These are phyloP conservation scores for Rhododendron ovatum DNA, from an alignment of 148 eudicot genomes.

Conservation along the genomic window DNA sequence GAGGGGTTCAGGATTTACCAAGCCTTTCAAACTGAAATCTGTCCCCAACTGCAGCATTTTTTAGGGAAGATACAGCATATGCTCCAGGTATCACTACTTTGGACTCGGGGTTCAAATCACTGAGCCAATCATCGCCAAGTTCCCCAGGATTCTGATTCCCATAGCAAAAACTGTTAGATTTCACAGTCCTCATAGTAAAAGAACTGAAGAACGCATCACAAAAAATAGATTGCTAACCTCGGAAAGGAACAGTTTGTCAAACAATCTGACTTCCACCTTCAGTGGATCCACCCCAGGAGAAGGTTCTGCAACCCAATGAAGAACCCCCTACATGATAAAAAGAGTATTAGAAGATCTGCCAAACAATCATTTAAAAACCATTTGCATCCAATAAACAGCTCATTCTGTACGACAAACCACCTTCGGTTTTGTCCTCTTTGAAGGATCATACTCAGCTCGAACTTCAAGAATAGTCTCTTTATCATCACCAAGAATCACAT, in stretches of 20 bases:
- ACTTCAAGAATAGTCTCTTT: conserved; percentile 79
- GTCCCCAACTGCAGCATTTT: conserved; percentile 56
- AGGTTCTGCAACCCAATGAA: conserved; percentile 92
- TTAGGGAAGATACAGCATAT: conserved; percentile 61
- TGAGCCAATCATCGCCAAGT: conserved; percentile 76
- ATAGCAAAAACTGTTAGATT: conserved; percentile 6
- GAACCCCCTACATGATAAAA: conserved; percentile 59
- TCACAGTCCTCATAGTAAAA: background rate
- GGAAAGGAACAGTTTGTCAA: conserved; percentile 74
- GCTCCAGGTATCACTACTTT: conserved; percentile 66
- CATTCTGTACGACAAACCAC: conserved; percentile 20
- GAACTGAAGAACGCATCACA: background rate
- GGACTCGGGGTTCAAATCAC: conserved; percentile 71
- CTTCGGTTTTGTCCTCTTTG: conserved; percentile 87
- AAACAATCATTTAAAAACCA: background rate
- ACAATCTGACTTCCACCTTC: conserved; percentile 87
- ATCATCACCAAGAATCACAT: conserved; percentile 75
- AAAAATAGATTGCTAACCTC: conserved; percentile 49
- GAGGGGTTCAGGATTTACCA: conserved; percentile 38
- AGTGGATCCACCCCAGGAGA: conserved; percentile 79
- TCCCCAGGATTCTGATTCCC: conserved; percentile 74
- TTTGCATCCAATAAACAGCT: background rate
- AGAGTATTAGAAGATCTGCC: background rate
- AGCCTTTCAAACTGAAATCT: conserved; percentile 88
- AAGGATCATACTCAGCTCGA: conserved; percentile 90